Evolutionary conservation across 495 filamentous ascomycete species (phyloP), one percentile per base, ranked within the genome.

Genomic region (Collariella sp.): DNA sequence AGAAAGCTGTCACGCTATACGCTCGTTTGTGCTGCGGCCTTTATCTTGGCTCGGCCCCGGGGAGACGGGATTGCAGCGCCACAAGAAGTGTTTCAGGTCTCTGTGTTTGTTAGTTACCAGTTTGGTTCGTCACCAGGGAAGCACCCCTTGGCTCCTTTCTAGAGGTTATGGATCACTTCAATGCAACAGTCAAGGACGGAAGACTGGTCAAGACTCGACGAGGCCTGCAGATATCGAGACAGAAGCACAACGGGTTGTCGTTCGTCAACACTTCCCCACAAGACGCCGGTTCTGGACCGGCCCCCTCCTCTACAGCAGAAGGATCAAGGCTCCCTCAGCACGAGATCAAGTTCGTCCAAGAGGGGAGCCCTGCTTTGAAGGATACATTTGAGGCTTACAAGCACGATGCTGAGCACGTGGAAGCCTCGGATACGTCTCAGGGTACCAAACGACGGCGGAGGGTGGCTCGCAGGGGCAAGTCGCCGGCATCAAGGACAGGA

Each of bases 261-360:
- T 68, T 65, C 42, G 65, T 68, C 34, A 68, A 68, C 48, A 47
- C 62, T 15, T 62, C 42, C 22, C 60, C 65, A 3, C 60, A 61
- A 7, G 44, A 43, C 10, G 12, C 33, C 31, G 7, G 19, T 26
- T 18, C 34, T 38, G 19, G 55, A 0, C 6, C 55, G 1, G 43
- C 18, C 9, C 38, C 52, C 5, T 52, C 52, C 18, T 16, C 46
- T 13, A 10, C 29, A 19, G 16, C 57, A 24, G 43, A 53, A 3
- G 11, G 44, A 10, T n/a, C 53, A 1, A 43, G 24, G 1, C 18
- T 50, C 29, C 20, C 57, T 5, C 50, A 51, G 5, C 56, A 43
- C 16, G 45, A 56, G 50, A 46, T 66, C 41, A 63, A 44, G 20
- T 63, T 63, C 26, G 56, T 61, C n/a, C 56, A 56, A 3, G 58